Conservation (phyloP, 1,284 basidiomycete genomes). For the Macrocybe sp. region DNA sequence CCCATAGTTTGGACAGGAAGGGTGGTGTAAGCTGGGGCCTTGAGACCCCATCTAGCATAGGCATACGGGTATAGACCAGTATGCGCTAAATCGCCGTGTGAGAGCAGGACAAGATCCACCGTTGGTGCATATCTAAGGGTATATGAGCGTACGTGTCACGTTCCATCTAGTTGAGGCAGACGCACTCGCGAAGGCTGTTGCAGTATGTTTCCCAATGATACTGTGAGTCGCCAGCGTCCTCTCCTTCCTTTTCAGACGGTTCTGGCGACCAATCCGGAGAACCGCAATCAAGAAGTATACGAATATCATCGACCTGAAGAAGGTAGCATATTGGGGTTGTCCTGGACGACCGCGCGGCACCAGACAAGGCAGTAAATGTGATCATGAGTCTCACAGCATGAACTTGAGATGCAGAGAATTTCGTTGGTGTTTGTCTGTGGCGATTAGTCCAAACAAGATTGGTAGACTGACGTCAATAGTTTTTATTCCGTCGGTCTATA, state of each 20-base stretch:
- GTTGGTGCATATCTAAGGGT: slow-evolving; percentile 57
- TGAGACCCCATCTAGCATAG: slow-evolving; percentile 81
- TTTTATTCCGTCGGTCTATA: background rate
- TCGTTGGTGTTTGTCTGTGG: slow-evolving; percentile 1
- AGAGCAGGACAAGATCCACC: slow-evolving; percentile 85
- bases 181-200: slow-evolving; percentile 59
- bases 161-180: slow-evolving; percentile 13
- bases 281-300: slow-evolving; percentile 93
- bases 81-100: slow-evolving; percentile 89
- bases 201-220: slow-evolving; percentile 62
- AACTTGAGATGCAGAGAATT: slow-evolving; percentile 1
- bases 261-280: slow-evolving; percentile 82
- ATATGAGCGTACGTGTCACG: slow-evolving; percentile 14
- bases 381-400: slow-evolving; percentile 54
- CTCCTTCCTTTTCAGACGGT: slow-evolving; percentile 31
- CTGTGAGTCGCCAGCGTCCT: slow-evolving; percentile 20
- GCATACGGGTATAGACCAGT: slow-evolving; percentile 92
- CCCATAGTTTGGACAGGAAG: slow-evolving; percentile 97
- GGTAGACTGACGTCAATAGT: slow-evolving; percentile 5
- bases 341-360: slow-evolving; percentile 67
- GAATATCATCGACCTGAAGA: slow-evolving; percentile 91
- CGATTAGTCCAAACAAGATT: slow-evolving; percentile 1
- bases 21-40: slow-evolving; percentile 93
- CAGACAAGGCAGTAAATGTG: slow-evolving; percentile 87
- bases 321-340: slow-evolving; percentile 77